Evolutionary conservation across 2,329 filamentous ascomycete genomes (phyloP).

Genomic region (Nannizzia gypsea): DNA sequence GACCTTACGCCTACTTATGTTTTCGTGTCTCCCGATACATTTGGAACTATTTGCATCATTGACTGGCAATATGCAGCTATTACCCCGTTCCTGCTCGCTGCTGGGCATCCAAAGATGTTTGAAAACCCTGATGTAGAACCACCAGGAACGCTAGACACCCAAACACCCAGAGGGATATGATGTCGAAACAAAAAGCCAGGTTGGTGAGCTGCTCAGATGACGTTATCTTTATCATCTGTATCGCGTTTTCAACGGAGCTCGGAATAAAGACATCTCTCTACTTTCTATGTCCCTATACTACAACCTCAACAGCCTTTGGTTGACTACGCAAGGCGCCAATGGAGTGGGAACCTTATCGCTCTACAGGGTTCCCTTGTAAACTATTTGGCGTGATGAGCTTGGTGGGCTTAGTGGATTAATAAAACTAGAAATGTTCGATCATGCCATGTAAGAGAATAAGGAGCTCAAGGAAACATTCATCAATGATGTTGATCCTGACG

Average conservation of each 20-base stretch:
- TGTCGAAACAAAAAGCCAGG: slow-evolving; percentile 6
- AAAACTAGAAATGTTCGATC: slow-evolving; percentile 7
- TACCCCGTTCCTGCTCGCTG: slow-evolving; percentile 8
- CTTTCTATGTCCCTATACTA: slow-evolving; percentile 5
- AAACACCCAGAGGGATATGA: slow-evolving; percentile 11
- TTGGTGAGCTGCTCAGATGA: slow-evolving; percentile 10
- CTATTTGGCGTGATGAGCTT: slow-evolving; percentile 10
- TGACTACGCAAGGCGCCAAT: slow-evolving; percentile 9
- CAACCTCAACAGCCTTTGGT: slow-evolving; percentile 9
- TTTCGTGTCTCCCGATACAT: slow-evolving; percentile 10
- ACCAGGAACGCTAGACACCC: slow-evolving; percentile 7
- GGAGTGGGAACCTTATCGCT: slow-evolving; percentile 9
- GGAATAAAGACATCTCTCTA: slow-evolving; percentile 10
- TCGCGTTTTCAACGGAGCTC: slow-evolving; percentile 11
- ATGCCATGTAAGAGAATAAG: slow-evolving; percentile 7
- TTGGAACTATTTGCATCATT: slow-evolving; percentile 9
- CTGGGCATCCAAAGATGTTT: slow-evolving; percentile 11
- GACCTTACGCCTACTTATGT: slow-evolving; percentile 11
- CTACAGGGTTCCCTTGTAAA: slow-evolving; percentile 8
- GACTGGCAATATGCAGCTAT: slow-evolving; percentile 13
- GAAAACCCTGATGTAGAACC: slow-evolving; percentile 9
- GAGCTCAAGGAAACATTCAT: slow-evolving; percentile 5
- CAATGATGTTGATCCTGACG: slow-evolving; percentile 5
- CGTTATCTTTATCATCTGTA: slow-evolving; percentile 12
- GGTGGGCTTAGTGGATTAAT: slow-evolving; percentile 12